Evolutionary conservation across 2,329 filamentous ascomycete species (phyloP).

Genomic region (Aspergillus pseudonomiae): DNA sequence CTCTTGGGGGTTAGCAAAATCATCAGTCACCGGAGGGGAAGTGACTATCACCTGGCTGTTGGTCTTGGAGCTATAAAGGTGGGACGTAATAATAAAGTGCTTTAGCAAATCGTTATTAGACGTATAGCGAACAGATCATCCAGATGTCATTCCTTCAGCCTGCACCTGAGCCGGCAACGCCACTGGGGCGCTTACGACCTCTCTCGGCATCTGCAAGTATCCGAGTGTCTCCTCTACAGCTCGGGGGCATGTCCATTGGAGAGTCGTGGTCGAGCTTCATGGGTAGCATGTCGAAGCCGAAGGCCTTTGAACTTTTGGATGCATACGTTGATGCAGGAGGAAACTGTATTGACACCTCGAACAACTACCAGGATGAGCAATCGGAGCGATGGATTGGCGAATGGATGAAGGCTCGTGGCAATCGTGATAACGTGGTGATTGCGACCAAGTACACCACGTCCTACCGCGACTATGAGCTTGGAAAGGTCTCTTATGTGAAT

Average conservation of each 20-base stretch:
- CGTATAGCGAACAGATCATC: too few species aligned
- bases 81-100: too few species aligned
- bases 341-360: conserved; percentile 74
- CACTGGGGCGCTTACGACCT: too few species aligned
- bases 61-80: too few species aligned
- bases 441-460: conserved; percentile 66
- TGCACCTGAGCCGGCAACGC: too few species aligned
- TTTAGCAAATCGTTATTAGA: too few species aligned
- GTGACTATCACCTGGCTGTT: too few species aligned
- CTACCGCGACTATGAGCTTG: conserved; percentile 58
- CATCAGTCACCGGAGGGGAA: too few species aligned
- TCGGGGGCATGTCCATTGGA: conserved; percentile 44
- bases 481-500: conserved; percentile 35
- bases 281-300: conserved; percentile 63
- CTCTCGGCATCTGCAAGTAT: conserved; percentile 68
- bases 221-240: conserved; percentile 65
- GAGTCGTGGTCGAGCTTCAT: conserved; percentile 54
- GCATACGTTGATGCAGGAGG: conserved; percentile 67
- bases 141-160: too few species aligned
- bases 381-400: conserved; percentile 70
- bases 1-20: too few species aligned
- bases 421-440: conserved; percentile 69
- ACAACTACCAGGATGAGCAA: conserved; percentile 68
- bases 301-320: conserved; percentile 67
- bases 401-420: conserved; percentile 67